Percentiles rank a stretch among this genome's conserved stretches.
Evolutionary conservation across 176 grass and related monocot species (phyloP).

Genomic region (Saccharum spontaneum): DNA sequence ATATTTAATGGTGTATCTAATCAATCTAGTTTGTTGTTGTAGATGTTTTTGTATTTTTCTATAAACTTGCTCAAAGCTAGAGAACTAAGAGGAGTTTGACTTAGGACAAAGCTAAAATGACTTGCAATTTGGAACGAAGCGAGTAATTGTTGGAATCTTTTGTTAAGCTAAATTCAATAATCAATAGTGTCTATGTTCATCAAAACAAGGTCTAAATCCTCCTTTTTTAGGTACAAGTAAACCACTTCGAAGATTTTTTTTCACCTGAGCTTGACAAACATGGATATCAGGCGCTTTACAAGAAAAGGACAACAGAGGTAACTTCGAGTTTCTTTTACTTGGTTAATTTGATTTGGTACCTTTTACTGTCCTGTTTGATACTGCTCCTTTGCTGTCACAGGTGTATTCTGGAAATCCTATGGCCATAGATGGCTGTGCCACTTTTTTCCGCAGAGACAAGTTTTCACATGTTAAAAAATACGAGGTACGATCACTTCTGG

Average conservation of each 20-base stretch:
- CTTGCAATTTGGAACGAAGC: neutral
- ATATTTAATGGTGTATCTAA: neutral
- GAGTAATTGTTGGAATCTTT: neutral
- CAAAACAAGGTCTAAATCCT: conserved; percentile 21
- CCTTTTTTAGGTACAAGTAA: conserved; percentile 78
- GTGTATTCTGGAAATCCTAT: conserved; percentile 72
- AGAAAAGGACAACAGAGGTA: conserved; percentile 98
- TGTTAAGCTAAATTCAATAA: neutral
- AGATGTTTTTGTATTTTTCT: neutral
- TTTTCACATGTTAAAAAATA: conserved; percentile 99
- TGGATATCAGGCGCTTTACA: conserved; percentile 98
- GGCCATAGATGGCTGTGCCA: conserved; percentile 87
- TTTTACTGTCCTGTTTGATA: conserved; percentile 21
- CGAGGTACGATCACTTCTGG: conserved; percentile 56
- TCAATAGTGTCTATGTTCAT: neutral
- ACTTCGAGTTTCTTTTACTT: conserved; percentile 8
- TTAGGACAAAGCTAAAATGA: neutral
- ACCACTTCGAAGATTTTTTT: conserved; percentile 97
- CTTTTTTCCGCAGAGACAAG: conserved; percentile 97
- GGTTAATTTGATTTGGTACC: conserved; percentile 24
- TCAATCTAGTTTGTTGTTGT: neutral
- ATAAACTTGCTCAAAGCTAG: neutral
- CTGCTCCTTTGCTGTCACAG: conserved; percentile 41
- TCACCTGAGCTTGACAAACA: conserved; percentile 97
- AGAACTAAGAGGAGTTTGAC: neutral